Base-by-base conservation (phyloP, 2,329 filamentous ascomycete species). In the Rugonectria rugulosa region DNA sequence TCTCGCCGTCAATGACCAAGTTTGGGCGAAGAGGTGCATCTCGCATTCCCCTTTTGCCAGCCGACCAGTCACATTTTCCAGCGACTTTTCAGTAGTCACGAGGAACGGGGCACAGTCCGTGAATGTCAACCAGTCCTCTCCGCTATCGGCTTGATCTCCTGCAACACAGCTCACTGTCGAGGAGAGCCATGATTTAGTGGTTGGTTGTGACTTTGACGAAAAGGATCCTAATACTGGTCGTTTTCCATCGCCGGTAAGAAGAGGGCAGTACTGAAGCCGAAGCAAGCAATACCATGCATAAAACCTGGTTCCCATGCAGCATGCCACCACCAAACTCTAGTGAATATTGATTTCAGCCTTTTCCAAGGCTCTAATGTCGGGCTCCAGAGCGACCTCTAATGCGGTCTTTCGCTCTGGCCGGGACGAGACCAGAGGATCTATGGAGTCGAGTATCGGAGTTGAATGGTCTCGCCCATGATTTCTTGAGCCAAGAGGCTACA, bases 51-150 rank as follows among this genome's bases (percentile, higher is more conserved):
- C 76, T 0, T 74, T 74, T 0, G 79, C 74, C 6, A 91, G 72
- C 4, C 86, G 80, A 6, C 70, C 69, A 27, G 83, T 85, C 41
- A 96, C 83, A 63, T 90, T 81, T 17, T 79, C 73, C n/a, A 93
- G 80, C 1, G 90, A 95, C 2, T 85, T 81, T 57, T 87, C 80
- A 1, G 87, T 90, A 5, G 88, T 81, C 20, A 97, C 73, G 12
- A 97, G 81, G 70, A 89, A 90, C 1, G 91, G 88, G 1, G 90
- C 90, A 60, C 84, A 84, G 72, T 95, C 91, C 32, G 86, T 84
- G 73, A 94, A 95, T 2, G 83, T 85, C 37, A 94, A 80, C 67
- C 77, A 82, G 29, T 79, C 76, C 11, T 79, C 72, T 8, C 57
- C 57, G 15, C 27, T 65, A 57, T 14, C 26, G 24, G 5, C 27